A percentile compares a stretch with the other conserved stretches of the same genome.
These are phyloP conservation scores for Salix udensis DNA, from an alignment of 345 rosid genomes.

Conservation along the genomic window DNA sequence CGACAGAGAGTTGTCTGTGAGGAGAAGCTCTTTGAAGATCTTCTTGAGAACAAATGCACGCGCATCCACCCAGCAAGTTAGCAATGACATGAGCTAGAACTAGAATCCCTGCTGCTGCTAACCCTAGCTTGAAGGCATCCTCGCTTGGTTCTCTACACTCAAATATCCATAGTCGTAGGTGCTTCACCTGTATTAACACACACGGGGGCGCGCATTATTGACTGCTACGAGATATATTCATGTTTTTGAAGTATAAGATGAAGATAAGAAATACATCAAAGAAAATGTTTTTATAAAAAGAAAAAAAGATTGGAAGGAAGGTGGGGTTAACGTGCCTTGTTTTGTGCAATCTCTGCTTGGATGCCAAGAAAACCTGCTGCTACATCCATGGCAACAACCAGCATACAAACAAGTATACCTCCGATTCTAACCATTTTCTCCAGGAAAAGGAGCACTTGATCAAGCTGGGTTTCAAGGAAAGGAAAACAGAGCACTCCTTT, in stretches of 20 bases:
- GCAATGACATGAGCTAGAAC: constrained; percentile 61
- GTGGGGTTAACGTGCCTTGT: constrained; percentile 41
- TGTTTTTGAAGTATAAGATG: not conserved
- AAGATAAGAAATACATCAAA: not conserved
- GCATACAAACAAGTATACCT: constrained; percentile 64
- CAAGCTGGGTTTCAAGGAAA: not conserved
- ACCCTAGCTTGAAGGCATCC: constrained; percentile 72
- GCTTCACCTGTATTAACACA: constrained; percentile 55
- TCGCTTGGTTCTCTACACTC: constrained; percentile 89
- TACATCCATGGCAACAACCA: constrained; percentile 74
- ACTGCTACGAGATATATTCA: not conserved
- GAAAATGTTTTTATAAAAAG: not conserved
- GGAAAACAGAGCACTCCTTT: constrained; percentile 4
- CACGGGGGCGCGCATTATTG: not conserved
- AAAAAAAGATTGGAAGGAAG: not conserved
- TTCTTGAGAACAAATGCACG: constrained; percentile 78
- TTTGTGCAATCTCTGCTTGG: constrained; percentile 86
- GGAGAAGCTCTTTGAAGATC: constrained; percentile 69
- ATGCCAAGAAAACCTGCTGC: constrained; percentile 82
- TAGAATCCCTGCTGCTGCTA: constrained; percentile 69
- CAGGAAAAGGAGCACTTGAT: not conserved
- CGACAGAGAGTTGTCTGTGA: constrained; percentile 61
- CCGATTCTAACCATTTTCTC: constrained; percentile 49
- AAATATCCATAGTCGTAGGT: constrained; percentile 74
- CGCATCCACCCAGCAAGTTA: constrained; percentile 75